A percentile compares a stretch with the other conserved stretches of the same genome.
phyloP scores from a whole-genome alignment of 2,329 filamentous ascomycete species.

The Fusarium tricinctum region DNA sequence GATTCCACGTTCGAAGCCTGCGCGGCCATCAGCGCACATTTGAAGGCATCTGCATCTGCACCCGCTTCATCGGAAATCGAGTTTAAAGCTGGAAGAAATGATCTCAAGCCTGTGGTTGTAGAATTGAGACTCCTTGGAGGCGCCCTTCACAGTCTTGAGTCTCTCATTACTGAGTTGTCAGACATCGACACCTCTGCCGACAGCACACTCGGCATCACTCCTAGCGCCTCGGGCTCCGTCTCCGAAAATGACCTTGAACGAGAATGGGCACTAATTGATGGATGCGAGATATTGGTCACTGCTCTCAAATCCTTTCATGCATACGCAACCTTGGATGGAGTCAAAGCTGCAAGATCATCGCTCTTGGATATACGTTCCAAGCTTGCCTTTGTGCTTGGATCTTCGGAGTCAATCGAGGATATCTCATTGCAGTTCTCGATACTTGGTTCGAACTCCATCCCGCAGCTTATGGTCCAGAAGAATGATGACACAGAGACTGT shows the following conservation, averaged over 20 bases:
- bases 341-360: constrained; percentile 39
- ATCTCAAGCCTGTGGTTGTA: constrained; percentile 35
- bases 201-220: constrained; percentile 20
- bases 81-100: constrained; percentile 3
- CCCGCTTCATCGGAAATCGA: not conserved
- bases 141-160: constrained; percentile 44
- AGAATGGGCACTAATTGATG: constrained; percentile 45
- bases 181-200: constrained; percentile 24
- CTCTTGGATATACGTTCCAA: constrained; percentile 44
- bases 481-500: constrained; percentile 1
- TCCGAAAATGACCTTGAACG: constrained; percentile 5
- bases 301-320: constrained; percentile 31
- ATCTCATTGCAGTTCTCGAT: constrained; percentile 42
- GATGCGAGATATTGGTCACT: constrained; percentile 40
- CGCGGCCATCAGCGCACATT: constrained; percentile 23
- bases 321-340: constrained; percentile 37
- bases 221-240: constrained; percentile 14
- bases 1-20: constrained; percentile 40
- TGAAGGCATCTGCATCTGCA: constrained; percentile 11
- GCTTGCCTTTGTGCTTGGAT: constrained; percentile 44
- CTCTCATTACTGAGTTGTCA: constrained; percentile 40
- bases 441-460: constrained; percentile 36
- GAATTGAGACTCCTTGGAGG: constrained; percentile 47
- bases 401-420: constrained; percentile 46
- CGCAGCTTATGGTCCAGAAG: constrained; percentile 30